phyloP scores from a whole-genome alignment of 2,329 filamentous ascomycete species.

The Diaporthe nobilis region DNA sequence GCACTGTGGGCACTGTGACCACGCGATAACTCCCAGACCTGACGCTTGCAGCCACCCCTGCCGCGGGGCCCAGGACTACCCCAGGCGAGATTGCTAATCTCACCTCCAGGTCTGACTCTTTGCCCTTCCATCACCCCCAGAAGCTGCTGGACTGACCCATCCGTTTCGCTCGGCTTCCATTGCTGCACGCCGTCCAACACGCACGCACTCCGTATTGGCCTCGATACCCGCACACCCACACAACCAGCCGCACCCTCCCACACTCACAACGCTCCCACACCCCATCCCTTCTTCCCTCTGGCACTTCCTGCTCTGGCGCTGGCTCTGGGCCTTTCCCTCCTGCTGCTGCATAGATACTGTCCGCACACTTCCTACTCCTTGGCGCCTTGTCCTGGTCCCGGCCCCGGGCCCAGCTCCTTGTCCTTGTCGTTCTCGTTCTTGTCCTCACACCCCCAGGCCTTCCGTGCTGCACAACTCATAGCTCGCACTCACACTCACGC shows the following conservation, averaged over 20 bases:
- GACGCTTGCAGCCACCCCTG: conserved; percentile 32
- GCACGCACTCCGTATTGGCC: conserved; percentile 1
- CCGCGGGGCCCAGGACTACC: conserved; percentile 6
- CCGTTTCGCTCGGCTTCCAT: conserved; percentile 35
- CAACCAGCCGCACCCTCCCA: neutral
- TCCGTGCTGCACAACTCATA: conserved; percentile 20
- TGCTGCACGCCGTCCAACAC: conserved; percentile 13
- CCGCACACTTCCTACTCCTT: conserved; percentile 21
- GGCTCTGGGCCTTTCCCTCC: neutral
- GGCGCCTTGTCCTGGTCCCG: conserved; percentile 28
- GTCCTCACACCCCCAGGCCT: conserved; percentile 25
- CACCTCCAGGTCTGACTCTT: conserved; percentile 37
- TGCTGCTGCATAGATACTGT: conserved; percentile 25
- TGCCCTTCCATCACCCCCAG: conserved; percentile 6
- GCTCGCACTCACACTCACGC: conserved; percentile 18
- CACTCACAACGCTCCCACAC: neutral
- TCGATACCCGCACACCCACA: neutral
- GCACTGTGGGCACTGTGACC: conserved; percentile 33
- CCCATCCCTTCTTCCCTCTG: conserved; percentile 20
- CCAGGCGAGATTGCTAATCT: conserved; percentile 42
- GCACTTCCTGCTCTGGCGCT: neutral
- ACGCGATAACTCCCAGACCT: conserved; percentile 29
- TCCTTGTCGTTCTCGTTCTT: conserved; percentile 29
- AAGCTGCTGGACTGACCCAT: conserved; percentile 29
- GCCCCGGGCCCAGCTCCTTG: conserved; percentile 26